phyloP scores from a whole-genome alignment of 1,139 yeast species.

The Protomyces lactucae-debilis region DNA sequence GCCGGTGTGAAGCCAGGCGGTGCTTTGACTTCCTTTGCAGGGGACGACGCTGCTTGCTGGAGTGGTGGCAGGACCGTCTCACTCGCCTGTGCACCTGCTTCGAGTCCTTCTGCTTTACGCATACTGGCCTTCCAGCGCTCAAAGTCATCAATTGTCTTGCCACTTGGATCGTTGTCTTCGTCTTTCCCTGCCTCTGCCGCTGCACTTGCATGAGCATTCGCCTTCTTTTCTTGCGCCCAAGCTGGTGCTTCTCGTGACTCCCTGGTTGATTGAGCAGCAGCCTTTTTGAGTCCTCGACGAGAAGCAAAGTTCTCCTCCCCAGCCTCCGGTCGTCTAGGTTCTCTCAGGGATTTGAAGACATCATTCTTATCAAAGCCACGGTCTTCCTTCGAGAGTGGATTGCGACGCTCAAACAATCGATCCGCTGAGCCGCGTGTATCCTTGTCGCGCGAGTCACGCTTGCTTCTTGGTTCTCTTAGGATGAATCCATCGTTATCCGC shows the following conservation, averaged over 20 bases:
- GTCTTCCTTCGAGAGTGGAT: background rate
- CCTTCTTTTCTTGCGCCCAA: background rate
- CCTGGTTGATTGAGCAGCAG: background rate
- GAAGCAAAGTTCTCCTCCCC: conserved; percentile 4
- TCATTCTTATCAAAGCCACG: conserved; percentile 6
- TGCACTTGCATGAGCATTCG: background rate
- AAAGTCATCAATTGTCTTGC: conserved; percentile 21
- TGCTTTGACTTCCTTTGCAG: conserved; percentile 1
- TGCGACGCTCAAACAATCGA: conserved; percentile 5
- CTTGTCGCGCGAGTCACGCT: background rate
- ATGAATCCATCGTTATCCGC: background rate
- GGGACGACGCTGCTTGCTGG: background rate
- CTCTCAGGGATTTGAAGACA: conserved; percentile 1
- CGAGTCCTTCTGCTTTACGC: conserved; percentile 5
- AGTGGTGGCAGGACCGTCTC: background rate
- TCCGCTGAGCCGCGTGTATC: background rate
- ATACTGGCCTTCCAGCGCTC: conserved; percentile 22
- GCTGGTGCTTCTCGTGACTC: background rate
- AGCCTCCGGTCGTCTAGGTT: conserved; percentile 6
- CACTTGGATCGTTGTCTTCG: conserved; percentile 2
- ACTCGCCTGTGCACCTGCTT: background rate
- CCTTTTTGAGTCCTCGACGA: background rate
- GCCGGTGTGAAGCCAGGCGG: conserved; percentile 4
- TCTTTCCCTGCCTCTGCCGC: background rate
- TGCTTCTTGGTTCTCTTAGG: background rate